phyloP scores from a whole-genome alignment of 1,139 yeast species.

The Hyphopichia fennica region DNA sequence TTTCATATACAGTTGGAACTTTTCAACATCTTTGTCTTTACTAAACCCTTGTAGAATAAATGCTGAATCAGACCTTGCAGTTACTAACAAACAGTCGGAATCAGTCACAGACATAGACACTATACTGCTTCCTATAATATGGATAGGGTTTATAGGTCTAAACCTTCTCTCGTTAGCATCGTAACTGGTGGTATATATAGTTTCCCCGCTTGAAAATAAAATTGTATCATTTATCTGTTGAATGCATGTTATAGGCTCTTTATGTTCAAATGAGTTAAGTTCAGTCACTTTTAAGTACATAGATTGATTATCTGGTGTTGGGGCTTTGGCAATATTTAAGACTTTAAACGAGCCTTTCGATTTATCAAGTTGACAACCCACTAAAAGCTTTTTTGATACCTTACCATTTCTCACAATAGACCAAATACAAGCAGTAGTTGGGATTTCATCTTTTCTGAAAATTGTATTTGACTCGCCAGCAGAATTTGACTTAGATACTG shows the following conservation, averaged over 20 bases:
- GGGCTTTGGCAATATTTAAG: conserved; percentile 34
- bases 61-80: conserved; percentile 44
- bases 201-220: conserved; percentile 32
- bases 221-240: conserved; percentile 37
- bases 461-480: conserved; percentile 16
- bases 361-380: conserved; percentile 34
- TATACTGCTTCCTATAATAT: conserved; percentile 38
- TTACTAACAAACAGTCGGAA: conserved; percentile 24
- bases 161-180: conserved; percentile 38
- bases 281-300: conserved; percentile 27
- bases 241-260: conserved; percentile 36
- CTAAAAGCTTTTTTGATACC: conserved; percentile 37
- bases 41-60: conserved; percentile 22
- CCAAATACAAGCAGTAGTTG: conserved; percentile 38
- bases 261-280: conserved; percentile 36
- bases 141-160: conserved; percentile 24
- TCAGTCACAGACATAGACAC: conserved; percentile 27
- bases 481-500: conserved; percentile 13
- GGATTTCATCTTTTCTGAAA: conserved; percentile 34
- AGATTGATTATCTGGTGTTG: conserved; percentile 14
- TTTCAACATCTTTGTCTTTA: conserved; percentile 7
- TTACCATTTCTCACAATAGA: conserved; percentile 29
- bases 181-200: conserved; percentile 40
- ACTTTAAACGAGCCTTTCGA: conserved; percentile 41
- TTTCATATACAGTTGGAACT: conserved; percentile 18